A percentile compares a stretch with the other conserved stretches of the same genome.
These are phyloP conservation scores for Huiozyma sinensis DNA, from an alignment of 805 yeast species.

Conservation along the genomic window DNA sequence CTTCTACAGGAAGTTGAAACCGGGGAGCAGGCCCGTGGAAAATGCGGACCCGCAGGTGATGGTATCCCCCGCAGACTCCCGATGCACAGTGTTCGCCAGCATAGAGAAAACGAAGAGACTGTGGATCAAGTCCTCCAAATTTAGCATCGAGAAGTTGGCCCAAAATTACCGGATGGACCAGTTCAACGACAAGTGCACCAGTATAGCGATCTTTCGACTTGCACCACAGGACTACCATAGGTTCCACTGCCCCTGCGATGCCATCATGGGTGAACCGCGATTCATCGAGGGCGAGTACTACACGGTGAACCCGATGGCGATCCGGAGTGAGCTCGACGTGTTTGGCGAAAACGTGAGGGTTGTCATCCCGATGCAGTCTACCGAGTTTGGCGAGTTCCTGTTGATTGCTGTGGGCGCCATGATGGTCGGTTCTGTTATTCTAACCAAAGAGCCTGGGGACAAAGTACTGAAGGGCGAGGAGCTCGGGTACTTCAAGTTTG, in stretches of 20 bases:
- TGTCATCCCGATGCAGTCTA: conserved; percentile 64
- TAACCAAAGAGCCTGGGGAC: conserved; percentile 56
- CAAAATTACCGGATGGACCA: conserved; percentile 28
- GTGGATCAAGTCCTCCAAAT: conserved; percentile 85
- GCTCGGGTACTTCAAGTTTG: conserved; percentile 89
- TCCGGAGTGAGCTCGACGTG: conserved; percentile 77
- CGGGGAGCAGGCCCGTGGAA: conserved; percentile 63
- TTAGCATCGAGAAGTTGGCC: conserved; percentile 50
- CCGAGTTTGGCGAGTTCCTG: conserved; percentile 66
- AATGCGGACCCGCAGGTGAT: conserved; percentile 40
- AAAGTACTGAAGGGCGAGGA: conserved; percentile 62
- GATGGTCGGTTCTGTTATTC: conserved; percentile 92
- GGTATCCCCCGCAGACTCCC: conserved; percentile 79
- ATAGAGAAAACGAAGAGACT: conserved; percentile 53
- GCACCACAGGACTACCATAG: conserved; percentile 98
- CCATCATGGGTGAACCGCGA: conserved; percentile 53
- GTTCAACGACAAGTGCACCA: conserved; percentile 39
- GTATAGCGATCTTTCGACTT: conserved; percentile 70
- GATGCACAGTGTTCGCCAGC: conserved; percentile 60
- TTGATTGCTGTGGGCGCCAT: conserved; percentile 89
- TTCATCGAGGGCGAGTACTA: conserved; percentile 83
- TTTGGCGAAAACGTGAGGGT: conserved; percentile 85
- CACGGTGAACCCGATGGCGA: conserved; percentile 96
- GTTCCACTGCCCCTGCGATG: conserved; percentile 81
- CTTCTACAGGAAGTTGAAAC: conserved; percentile 68